phyloP scores from a whole-genome alignment of 768 basidiomycete genomes.

The Kwoniella dejecticola region DNA sequence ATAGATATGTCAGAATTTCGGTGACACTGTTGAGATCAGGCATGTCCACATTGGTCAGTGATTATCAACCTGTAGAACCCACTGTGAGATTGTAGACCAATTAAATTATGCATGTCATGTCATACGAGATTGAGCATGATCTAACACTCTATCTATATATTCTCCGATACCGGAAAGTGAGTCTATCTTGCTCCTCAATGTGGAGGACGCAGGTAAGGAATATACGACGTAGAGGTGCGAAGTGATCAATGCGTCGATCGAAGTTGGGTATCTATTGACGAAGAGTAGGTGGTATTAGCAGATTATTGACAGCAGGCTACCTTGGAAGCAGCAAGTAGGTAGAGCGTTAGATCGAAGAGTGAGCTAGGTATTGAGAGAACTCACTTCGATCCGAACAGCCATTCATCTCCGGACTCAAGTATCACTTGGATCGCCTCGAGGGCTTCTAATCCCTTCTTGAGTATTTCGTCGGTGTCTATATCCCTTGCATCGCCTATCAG shows the following conservation, averaged over 20 bases:
- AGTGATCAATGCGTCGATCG: constrained; percentile 45
- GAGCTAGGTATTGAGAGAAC: constrained; percentile 2
- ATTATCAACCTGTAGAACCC: too few relatives aligned
- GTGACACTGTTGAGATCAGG: too few relatives aligned
- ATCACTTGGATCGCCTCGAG: constrained; percentile 18
- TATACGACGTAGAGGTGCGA: constrained; percentile 38
- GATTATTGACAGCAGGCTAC: not conserved
- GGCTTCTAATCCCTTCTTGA: constrained; percentile 31
- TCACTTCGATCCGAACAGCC: constrained; percentile 44
- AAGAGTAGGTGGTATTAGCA: too few relatives aligned
- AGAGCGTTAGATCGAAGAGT: not conserved
- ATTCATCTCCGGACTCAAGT: constrained; percentile 13
- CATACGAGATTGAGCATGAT: constrained; percentile 13
- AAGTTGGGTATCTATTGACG: constrained; percentile 38
- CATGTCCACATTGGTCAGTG: too few relatives aligned
- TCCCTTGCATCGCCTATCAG: constrained; percentile 40
- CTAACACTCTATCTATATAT: constrained; percentile 35
- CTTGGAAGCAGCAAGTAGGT: not conserved
- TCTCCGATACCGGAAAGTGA: constrained; percentile 14
- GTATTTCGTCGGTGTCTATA: constrained; percentile 24
- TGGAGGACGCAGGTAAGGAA: constrained; percentile 11
- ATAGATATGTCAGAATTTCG: too few relatives aligned
- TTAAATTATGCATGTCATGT: too few relatives aligned
- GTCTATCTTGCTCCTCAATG: constrained; percentile 9
- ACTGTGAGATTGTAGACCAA: too few relatives aligned